Conservation (phyloP, 768 basidiomycete species). For the Macrolepiota dolichaula region DNA sequence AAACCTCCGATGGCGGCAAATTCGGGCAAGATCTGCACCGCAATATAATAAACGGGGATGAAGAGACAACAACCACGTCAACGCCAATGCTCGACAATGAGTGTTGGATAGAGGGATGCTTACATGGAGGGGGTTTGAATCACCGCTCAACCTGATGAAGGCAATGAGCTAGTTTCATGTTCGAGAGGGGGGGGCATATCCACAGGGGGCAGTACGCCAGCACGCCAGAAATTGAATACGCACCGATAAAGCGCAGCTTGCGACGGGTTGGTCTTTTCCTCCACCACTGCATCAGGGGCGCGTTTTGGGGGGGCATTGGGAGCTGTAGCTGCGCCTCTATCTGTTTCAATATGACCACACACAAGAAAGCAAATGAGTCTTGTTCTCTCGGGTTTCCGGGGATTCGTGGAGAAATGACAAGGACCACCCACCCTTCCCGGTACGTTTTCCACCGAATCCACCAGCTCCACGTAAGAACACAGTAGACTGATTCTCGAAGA, state of each 20-base stretch:
- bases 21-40: constrained; percentile 75
- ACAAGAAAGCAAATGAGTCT: background rate
- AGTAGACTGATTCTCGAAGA: constrained; percentile 93
- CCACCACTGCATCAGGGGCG: constrained; percentile 77
- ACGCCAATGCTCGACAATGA: background rate
- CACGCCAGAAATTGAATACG: constrained; percentile 16
- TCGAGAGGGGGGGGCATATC: background rate
- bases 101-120: constrained; percentile 19
- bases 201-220: background rate
- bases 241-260: constrained; percentile 95
- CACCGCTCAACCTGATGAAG: constrained; percentile 73
- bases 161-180: background rate
- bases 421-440: constrained; percentile 60
- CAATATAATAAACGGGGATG: background rate
- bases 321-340: constrained; percentile 87
- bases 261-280: constrained; percentile 78
- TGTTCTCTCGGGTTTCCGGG: background rate
- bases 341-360: constrained; percentile 33
- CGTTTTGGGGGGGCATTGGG: constrained; percentile 79
- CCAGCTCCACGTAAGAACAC: constrained; percentile 91
- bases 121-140: constrained; percentile 88
- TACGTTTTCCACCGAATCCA: constrained; percentile 92
- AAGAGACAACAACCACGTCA: background rate
- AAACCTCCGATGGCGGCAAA: constrained; percentile 97
- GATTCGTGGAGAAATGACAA: background rate